phyloP scores from a whole-genome alignment of 768 basidiomycete species.

The Pulveroboletus sp. region DNA sequence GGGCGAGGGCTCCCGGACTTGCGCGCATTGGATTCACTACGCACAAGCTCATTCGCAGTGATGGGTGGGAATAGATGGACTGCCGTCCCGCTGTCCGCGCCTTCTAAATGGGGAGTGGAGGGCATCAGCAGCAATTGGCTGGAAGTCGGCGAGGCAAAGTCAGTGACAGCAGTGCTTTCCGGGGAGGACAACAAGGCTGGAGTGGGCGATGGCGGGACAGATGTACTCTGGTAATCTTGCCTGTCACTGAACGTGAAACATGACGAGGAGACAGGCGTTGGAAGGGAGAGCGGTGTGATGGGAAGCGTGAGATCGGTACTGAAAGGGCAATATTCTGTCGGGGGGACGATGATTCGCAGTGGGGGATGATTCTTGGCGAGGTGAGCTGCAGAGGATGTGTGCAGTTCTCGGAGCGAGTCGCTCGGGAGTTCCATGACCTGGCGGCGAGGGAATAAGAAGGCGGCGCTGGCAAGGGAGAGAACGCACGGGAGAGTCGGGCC shows the following conservation, averaged over 20 bases:
- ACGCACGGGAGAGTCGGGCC: conserved; percentile 23
- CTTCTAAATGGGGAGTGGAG: conserved; percentile 17
- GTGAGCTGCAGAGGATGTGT: conserved; percentile 10
- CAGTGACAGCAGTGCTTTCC: conserved; percentile 6
- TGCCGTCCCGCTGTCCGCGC: conserved; percentile 6
- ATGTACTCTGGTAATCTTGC: conserved; percentile 12
- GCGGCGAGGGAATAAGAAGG: neutral
- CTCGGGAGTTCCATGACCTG: conserved; percentile 19
- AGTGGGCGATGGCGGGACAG: conserved; percentile 8
- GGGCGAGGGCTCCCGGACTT: conserved; percentile 16
- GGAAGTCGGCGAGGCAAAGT: conserved; percentile 25
- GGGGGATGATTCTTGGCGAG: conserved; percentile 16
- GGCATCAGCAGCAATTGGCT: conserved; percentile 29
- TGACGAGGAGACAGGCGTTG: conserved; percentile 24
- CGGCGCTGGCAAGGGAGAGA: neutral
- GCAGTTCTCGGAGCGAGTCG: conserved; percentile 16
- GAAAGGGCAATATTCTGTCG: conserved; percentile 34
- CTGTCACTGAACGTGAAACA: conserved; percentile 24
- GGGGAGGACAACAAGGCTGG: conserved; percentile 5
- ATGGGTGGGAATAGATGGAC: conserved; percentile 10
- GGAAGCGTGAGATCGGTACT: conserved; percentile 31
- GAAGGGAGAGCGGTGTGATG: conserved; percentile 25
- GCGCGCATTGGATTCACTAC: conserved; percentile 5
- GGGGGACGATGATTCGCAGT: conserved; percentile 32
- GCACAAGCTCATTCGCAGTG: conserved; percentile 1